Base-by-base conservation (phyloP, 768 basidiomycete species). In the Phallus indusiatus region DNA sequence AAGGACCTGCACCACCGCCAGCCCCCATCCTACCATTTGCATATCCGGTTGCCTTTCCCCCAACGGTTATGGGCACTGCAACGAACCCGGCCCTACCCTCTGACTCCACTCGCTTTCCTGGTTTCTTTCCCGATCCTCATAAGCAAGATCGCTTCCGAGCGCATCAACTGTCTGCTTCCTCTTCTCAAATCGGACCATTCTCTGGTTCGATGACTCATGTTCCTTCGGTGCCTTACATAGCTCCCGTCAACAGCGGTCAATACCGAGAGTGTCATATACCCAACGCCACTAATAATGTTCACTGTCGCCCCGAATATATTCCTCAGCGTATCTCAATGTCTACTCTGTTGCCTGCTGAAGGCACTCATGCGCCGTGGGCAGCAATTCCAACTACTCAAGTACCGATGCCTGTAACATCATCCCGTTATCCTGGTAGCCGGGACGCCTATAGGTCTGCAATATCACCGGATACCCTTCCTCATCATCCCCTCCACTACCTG, bases 11-110 rank as follows among this genome's bases (percentile, higher is more conserved):
- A 9, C 57, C 57, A 18, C 42, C 42, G 5, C 42, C 42, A 11
- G 57, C 57, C 1, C 57, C 57, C 18, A 28, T 59, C 20, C 37
- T 59, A 35, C 35, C 57, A 16, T 51, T 50, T 53, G 57, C 49
- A 28, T 33, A 59, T 36, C 36, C 57, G 49, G 42, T 42, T 10
- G n/a, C 42, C n/a, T 42, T 42, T n/a, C 42, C 42, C 2, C 12
- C n/a, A 42, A 11, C 42, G 12, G 42, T 42, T 42, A 28, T 28
- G 28, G 28, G 28, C 28, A 3, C 28, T 28, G 28, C 28, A 28
- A 7, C 28, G 28, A 28, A 28, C 7, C 2, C 2, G 2, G 9
- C 42, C n/a, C 4, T n/a, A 12, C 42, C 42, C n/a, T n/a, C 42
- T 12, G 42, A 14, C 42, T 42, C 42, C 3, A 4, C 4, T 42